A percentile compares a stretch with the other conserved stretches of the same genome.
Conservation (phyloP, 2,329 filamentous ascomycete species). For the Pyrenophora tritici-repentis region DNA sequence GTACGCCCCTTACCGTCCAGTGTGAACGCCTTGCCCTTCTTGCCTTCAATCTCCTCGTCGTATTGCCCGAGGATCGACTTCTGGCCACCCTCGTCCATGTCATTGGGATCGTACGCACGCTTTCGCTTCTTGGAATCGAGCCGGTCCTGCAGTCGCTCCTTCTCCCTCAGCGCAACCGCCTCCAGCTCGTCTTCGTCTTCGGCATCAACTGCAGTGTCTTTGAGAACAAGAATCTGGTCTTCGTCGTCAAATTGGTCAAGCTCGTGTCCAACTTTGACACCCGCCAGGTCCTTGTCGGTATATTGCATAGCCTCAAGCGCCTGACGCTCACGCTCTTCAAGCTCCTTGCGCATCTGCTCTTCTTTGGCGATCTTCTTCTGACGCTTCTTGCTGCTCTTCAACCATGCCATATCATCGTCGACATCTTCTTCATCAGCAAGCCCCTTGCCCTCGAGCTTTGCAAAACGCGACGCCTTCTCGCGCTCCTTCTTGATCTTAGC, state of each 20-base stretch:
- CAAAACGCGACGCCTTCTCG: constrained; percentile 77
- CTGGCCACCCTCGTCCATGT: constrained; percentile 67
- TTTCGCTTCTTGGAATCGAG: constrained; percentile 89
- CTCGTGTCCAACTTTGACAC: constrained; percentile 91
- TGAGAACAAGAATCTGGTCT: constrained; percentile 92
- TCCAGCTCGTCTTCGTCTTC: constrained; percentile 91
- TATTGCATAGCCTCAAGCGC: constrained; percentile 69
- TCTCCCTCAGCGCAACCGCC: constrained; percentile 72
- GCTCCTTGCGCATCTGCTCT: constrained; percentile 72
- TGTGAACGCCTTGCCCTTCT: constrained; percentile 86
- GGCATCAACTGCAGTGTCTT: constrained; percentile 81
- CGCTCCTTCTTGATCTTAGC: constrained; percentile 85
- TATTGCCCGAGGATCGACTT: constrained; percentile 83
- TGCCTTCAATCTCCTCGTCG: constrained; percentile 91
- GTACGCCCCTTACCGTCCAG: constrained; percentile 77
- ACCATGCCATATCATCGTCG: constrained; percentile 81
- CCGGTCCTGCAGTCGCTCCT: constrained; percentile 73
- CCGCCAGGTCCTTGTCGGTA: constrained; percentile 82
- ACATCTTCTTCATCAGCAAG: constrained; percentile 76
- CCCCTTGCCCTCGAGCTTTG: constrained; percentile 79
- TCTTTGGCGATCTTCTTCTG: constrained; percentile 85
- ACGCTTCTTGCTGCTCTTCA: constrained; percentile 87
- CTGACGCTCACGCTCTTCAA: constrained; percentile 71
- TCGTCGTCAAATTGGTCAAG: constrained; percentile 78
- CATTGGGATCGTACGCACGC: constrained; percentile 84